Evolutionary conservation across 306 rosid species (phyloP), one percentile per base, ranked within the genome.

Genomic region (Fragaria iinumae): DNA sequence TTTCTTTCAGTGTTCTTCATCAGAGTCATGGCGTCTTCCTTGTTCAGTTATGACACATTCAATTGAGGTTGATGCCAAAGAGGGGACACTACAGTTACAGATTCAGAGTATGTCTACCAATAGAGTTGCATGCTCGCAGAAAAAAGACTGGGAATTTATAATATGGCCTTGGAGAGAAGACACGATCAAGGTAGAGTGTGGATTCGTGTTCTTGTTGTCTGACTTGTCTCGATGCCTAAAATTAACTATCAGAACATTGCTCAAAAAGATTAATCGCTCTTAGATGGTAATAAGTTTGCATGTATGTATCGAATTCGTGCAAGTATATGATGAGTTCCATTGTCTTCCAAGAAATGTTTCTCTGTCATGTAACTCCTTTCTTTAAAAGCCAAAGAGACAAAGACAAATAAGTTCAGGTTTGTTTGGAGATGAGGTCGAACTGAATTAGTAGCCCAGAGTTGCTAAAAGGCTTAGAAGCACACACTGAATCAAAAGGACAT

Each of bases 241-340:
- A 4, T 50, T 17, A 48, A 14, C 5, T 14, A 47, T 47, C 5
- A 48, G 20, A 48, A 48, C 20, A 48, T 48, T 48, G 53, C 53
- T 48, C 20, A 48, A 48, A 48, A 14, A 1, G 53, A 18, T 48
- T 48, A 47, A 11, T 3, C 50, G 16, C 5, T 11, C 17, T 13
- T 49, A 4, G 55, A 1, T 49, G 20, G 55, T 14, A 80, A 80
- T 80, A 86, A 86, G 87, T 85, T 86, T 32, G 36, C 36, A 4
- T 38, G 8, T 6, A 38, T 38, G 41, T 38, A 38, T 38, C 41
- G 7, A 38, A 38, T 38, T 6, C 41, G 41, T 38, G 7, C 41
- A 38, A 6, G 41, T 6, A 38, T 38, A 38, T 38, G 41, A 6
- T 5, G 41, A 38, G 41, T 38, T 38, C 41, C 41, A 38, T 38